Conservation (phyloP, 306 rosid genomes). For the Prunus campanulata region DNA sequence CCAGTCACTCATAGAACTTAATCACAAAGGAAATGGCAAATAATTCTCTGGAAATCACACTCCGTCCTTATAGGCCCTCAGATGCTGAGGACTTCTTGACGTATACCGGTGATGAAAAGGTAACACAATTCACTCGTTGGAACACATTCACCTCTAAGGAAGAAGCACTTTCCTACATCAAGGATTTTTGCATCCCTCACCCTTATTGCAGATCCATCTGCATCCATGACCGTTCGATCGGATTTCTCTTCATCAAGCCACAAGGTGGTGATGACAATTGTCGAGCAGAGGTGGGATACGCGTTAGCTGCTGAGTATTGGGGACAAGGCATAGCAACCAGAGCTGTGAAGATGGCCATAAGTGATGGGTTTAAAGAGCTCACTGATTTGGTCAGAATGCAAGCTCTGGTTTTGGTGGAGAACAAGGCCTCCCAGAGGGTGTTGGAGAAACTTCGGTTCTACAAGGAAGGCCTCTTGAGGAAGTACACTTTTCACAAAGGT, state of each 20-base stretch:
- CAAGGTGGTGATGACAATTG: constrained; percentile 10
- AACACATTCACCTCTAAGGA: constrained; percentile 22
- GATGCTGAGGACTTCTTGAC: constrained; percentile 30
- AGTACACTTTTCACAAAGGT: constrained; percentile 24
- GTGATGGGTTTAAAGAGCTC: constrained; percentile 12
- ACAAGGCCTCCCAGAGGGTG: constrained; percentile 35
- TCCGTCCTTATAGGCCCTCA: constrained; percentile 20
- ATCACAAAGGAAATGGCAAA: constrained; percentile 1
- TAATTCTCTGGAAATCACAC: constrained; percentile 9
- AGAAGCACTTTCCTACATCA: constrained; percentile 22
- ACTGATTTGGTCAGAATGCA: constrained; percentile 19
- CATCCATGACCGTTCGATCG: constrained; percentile 29
- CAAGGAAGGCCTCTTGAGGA: constrained; percentile 29
- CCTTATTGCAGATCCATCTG: constrained; percentile 33
- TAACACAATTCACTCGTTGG: constrained; percentile 28
- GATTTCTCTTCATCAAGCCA: constrained; percentile 20
- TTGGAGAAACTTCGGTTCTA: constrained; percentile 35
- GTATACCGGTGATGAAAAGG: constrained; percentile 19
- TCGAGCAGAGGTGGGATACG: constrained; percentile 17
- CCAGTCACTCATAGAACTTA: background rate
- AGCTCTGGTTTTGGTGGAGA: constrained; percentile 23
- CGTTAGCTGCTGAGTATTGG: constrained; percentile 23
- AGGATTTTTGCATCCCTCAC: constrained; percentile 20
- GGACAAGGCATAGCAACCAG: constrained; percentile 23
- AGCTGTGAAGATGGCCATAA: constrained; percentile 29